Percentiles rank a stretch among this genome's conserved stretches.
Evolutionary conservation across 768 basidiomycete genomes (phyloP).

Genomic region (Lyophyllum semitale): DNA sequence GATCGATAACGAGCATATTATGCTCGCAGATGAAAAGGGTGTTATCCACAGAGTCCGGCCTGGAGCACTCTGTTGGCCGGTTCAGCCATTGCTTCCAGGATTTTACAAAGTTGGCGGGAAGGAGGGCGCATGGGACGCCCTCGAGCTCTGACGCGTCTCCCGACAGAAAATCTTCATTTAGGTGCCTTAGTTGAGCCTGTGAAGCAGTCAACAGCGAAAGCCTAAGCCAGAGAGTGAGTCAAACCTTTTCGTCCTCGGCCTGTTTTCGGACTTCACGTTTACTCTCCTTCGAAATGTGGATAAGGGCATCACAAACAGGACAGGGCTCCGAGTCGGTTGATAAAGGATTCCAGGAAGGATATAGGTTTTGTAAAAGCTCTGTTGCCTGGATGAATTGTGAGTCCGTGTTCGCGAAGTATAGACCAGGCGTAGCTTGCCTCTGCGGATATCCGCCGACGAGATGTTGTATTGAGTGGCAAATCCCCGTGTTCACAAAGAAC

Average conservation of each 20-base stretch:
- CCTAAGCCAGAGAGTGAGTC: not conserved
- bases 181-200: constrained; percentile 64
- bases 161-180: constrained; percentile 57
- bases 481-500: constrained; percentile 74
- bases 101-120: constrained; percentile 63
- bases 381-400: constrained; percentile 47
- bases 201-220: constrained; percentile 11
- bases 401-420: constrained; percentile 1
- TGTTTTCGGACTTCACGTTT: constrained; percentile 62
- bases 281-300: constrained; percentile 59
- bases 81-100: constrained; percentile 73
- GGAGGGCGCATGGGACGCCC: constrained; percentile 54
- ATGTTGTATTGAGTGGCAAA: constrained; percentile 54
- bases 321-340: constrained; percentile 56
- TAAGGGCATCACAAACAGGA: constrained; percentile 58
- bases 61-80: constrained; percentile 51
- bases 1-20: constrained; percentile 62
- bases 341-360: constrained; percentile 66
- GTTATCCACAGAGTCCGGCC: constrained; percentile 69
- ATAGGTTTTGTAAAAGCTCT: constrained; percentile 53
- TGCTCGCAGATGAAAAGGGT: constrained; percentile 69
- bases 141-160: constrained; percentile 47
- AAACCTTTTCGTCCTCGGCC: constrained; percentile 81
- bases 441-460: constrained; percentile 62
- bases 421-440: constrained; percentile 41